Conservation (phyloP, 768 basidiomycete species). For the Hortiboletus campestris region DNA sequence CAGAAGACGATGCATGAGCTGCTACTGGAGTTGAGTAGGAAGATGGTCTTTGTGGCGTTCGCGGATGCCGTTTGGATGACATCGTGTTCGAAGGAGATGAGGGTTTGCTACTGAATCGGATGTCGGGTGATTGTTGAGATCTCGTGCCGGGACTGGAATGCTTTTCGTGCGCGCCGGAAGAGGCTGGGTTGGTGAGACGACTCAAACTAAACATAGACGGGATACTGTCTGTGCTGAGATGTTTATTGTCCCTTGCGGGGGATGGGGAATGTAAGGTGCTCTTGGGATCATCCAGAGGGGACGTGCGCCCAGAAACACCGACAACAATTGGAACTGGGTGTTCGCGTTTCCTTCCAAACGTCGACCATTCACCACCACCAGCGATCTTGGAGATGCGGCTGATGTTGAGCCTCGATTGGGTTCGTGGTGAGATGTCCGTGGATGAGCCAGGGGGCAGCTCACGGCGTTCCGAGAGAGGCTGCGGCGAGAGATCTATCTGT, state of each 20-base stretch:
- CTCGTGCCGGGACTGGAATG: slow-evolving; percentile 7
- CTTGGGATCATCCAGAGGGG: slow-evolving; percentile 11
- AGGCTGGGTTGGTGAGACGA: slow-evolving; percentile 16
- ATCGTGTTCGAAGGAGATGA: slow-evolving; percentile 33
- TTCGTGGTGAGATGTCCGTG: slow-evolving; percentile 12
- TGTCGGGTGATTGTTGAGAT: slow-evolving; percentile 23
- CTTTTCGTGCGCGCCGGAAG: slow-evolving; percentile 5
- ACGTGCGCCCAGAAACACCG: slow-evolving; percentile 11
- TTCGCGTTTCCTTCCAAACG: slow-evolving; percentile 33
- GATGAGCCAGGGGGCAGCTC: slow-evolving; percentile 1
- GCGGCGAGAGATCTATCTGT: not conserved
- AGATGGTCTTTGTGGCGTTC: slow-evolving; percentile 25
- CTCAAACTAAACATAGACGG: slow-evolving; percentile 20
- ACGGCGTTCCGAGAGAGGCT: not conserved
- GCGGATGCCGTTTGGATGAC: slow-evolving; percentile 26
- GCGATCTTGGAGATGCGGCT: slow-evolving; percentile 20
- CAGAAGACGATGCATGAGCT: slow-evolving; percentile 10
- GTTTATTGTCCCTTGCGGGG: slow-evolving; percentile 15
- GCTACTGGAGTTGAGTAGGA: slow-evolving; percentile 18
- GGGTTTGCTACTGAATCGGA: slow-evolving; percentile 20
- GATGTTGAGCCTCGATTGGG: slow-evolving; percentile 10
- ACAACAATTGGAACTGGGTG: slow-evolving; percentile 14
- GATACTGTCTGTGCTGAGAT: slow-evolving; percentile 16
- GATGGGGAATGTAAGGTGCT: slow-evolving; percentile 19
- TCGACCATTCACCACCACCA: slow-evolving; percentile 32